phyloP scores from a whole-genome alignment of 345 rosid genomes.

The Sonneratia alba region DNA sequence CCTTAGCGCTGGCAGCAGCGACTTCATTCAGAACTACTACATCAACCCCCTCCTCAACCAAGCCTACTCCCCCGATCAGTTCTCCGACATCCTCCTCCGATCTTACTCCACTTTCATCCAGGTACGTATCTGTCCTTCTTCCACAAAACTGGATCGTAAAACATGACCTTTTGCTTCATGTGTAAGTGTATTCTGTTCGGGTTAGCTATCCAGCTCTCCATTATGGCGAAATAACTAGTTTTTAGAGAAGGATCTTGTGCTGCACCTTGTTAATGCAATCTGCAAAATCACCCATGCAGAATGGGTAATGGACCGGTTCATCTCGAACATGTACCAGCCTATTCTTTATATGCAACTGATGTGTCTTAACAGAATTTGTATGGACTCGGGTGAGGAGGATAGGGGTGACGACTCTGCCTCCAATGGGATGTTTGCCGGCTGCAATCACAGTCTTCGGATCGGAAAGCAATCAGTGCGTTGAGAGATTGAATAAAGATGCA shows the following conservation, averaged over 20 bases:
- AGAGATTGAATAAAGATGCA: constrained; percentile 64
- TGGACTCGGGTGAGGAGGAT: constrained; percentile 66
- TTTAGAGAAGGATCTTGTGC: no score
- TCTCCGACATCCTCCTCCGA: constrained; percentile 51
- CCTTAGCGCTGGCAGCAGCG: constrained; percentile 81
- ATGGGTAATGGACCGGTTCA: no score
- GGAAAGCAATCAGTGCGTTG: constrained; percentile 67
- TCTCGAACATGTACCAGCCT: no score
- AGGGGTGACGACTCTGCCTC: constrained; percentile 78
- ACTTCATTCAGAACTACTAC: constrained; percentile 86
- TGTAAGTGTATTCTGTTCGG: no score
- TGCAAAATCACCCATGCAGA: no score
- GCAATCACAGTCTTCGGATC: constrained; percentile 69
- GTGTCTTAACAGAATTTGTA: constrained; percentile 49
- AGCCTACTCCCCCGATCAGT: constrained; percentile 44
- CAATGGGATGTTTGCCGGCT: constrained; percentile 85
- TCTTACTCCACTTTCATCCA: constrained; percentile 71
- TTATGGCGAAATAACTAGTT: no score
- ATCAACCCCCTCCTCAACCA: constrained; percentile 49
- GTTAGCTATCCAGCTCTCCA: no score
- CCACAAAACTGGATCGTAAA: not conserved
- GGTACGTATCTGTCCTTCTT: constrained; percentile 21
- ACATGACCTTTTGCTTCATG: not conserved
- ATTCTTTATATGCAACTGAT: no score
- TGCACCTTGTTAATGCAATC: no score